A percentile compares a stretch with the other conserved stretches of the same genome.
These are phyloP conservation scores for Trichoderma pleuroti DNA, from an alignment of 2,329 filamentous ascomycete species.

Conservation along the genomic window DNA sequence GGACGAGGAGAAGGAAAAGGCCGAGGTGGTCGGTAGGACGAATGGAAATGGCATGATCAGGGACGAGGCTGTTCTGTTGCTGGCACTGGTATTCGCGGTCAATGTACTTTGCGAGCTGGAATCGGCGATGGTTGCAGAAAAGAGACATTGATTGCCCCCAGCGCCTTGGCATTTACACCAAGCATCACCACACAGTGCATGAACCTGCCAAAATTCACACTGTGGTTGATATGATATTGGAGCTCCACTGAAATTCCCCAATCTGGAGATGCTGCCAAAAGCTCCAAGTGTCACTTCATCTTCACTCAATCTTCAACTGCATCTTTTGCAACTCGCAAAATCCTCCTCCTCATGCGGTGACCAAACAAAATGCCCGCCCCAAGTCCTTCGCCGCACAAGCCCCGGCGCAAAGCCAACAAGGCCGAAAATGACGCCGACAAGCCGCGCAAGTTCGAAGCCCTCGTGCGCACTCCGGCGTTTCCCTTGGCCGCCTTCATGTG, in stretches of 20 bases:
- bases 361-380: constrained; percentile 44
- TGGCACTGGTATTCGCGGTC: background rate
- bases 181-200: constrained; percentile 27
- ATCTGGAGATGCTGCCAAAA: constrained; percentile 5
- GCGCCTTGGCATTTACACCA: constrained; percentile 16
- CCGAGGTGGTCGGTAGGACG: constrained; percentile 81
- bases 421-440: constrained; percentile 40
- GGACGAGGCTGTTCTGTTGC: no score
- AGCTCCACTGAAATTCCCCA: constrained; percentile 24
- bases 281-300: constrained; percentile 15
- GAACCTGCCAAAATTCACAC: background rate
- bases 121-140: background rate
- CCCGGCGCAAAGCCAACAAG: constrained; percentile 56
- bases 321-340: background rate
- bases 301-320: background rate
- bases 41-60: constrained; percentile 83
- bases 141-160: background rate
- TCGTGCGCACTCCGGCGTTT: constrained; percentile 67
- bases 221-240: background rate
- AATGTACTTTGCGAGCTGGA: background rate
- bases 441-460: constrained; percentile 37
- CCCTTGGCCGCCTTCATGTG: constrained; percentile 92
- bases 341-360: constrained; percentile 21
- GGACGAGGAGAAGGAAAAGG: constrained; percentile 74
- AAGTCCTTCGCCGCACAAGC: constrained; percentile 55